Conservation (phyloP, 106 monocot species). For the Ottelia alismoides region DNA sequence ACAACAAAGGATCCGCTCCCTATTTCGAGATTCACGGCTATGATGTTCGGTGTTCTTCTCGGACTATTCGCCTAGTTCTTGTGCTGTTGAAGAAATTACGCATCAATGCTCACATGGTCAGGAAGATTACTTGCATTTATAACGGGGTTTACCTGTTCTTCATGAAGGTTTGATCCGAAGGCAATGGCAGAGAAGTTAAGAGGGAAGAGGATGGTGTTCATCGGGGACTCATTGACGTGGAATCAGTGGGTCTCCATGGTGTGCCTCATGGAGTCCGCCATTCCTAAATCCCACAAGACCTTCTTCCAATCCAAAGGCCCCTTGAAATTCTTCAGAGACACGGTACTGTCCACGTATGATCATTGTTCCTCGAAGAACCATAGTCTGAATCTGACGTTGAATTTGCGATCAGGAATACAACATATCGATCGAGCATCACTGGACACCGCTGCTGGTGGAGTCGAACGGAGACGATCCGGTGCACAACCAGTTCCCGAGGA, state of each 20-base stretch:
- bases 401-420: constrained; percentile 41
- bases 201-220: constrained; percentile 1
- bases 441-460: constrained; percentile 79
- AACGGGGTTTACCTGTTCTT: too few relatives aligned
- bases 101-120: too few relatives aligned
- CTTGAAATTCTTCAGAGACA: constrained; percentile 37
- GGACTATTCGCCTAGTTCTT: neutral
- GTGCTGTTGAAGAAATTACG: too few relatives aligned
- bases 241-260: constrained; percentile 7
- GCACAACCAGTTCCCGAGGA: constrained; percentile 43
- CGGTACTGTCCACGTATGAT: constrained; percentile 14
- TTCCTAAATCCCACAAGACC: constrained; percentile 24
- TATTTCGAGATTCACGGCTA: neutral
- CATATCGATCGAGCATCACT: constrained; percentile 70
- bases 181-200: neutral
- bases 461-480: constrained; percentile 68
- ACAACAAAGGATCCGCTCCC: too few relatives aligned
- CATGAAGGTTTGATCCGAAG: neutral
- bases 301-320: constrained; percentile 29
- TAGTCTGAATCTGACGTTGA: neutral
- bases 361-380: neutral
- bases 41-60: neutral
- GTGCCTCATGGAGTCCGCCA: constrained; percentile 3
- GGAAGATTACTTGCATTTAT: too few relatives aligned
- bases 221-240: constrained; percentile 9